Evolutionary conservation across 1,284 basidiomycete genomes (phyloP).

Genomic region (Cryptococcus depauperatus): DNA sequence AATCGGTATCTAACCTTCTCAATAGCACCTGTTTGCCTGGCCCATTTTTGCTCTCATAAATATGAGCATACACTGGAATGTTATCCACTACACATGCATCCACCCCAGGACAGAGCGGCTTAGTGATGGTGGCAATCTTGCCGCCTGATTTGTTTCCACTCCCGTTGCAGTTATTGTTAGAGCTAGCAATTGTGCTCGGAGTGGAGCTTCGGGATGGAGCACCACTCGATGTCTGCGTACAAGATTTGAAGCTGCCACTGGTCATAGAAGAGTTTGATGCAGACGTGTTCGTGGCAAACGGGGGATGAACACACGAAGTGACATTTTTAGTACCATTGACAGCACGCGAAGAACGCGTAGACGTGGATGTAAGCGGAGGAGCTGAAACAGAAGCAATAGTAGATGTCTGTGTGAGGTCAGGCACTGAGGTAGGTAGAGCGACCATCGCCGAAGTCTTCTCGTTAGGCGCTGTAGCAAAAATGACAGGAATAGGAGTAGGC

Average conservation of each 20-base stretch:
- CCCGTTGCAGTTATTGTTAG: slow-evolving; percentile 2
- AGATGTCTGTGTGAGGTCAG: slow-evolving; percentile 4
- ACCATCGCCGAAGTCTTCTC: slow-evolving; percentile 6
- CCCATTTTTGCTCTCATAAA: slow-evolving; percentile 18
- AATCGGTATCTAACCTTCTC: slow-evolving; percentile 38
- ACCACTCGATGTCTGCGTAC: no score
- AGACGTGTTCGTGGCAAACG: no score
- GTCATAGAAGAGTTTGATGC: no score
- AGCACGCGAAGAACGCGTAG: not conserved
- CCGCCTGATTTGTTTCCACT: slow-evolving; percentile 6
- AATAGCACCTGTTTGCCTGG: slow-evolving; percentile 24
- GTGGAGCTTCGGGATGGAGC: slow-evolving; percentile 1
- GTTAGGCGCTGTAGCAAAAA: slow-evolving; percentile 6
- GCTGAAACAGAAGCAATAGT: slow-evolving; percentile 1
- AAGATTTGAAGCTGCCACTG: not conserved
- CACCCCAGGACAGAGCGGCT: slow-evolving; percentile 34
- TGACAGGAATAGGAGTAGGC: slow-evolving; percentile 10
- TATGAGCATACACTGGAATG: slow-evolving; percentile 37
- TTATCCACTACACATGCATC: slow-evolving; percentile 39
- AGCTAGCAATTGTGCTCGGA: slow-evolving; percentile 1
- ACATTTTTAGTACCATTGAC: no score
- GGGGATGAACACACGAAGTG: no score
- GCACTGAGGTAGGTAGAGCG: slow-evolving; percentile 4
- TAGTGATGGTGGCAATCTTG: slow-evolving; percentile 19
- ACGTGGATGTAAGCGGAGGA: not conserved